phyloP scores from a whole-genome alignment of 345 rosid genomes.

The Laguncularia racemosa region DNA sequence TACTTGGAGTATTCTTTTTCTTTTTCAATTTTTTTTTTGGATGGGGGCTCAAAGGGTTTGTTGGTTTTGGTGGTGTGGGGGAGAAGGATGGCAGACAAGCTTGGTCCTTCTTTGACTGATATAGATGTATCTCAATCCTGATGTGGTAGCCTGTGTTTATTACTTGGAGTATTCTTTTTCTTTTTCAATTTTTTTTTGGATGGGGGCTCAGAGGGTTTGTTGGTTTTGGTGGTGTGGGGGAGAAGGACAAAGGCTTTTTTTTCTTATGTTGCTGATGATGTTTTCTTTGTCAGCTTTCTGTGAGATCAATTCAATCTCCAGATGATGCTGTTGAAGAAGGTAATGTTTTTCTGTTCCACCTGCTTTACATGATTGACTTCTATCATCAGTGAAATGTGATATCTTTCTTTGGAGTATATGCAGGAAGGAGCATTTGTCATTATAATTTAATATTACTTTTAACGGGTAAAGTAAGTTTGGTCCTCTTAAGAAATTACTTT shows the following conservation, averaged over 20 bases:
- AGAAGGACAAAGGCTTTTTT: background rate
- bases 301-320: conserved; percentile 47
- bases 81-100: conserved; percentile 93
- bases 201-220: background rate
- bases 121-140: conserved; percentile 52
- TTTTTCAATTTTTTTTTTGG: background rate
- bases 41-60: background rate
- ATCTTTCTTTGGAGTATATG: no score
- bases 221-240: background rate
- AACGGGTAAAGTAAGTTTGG: no score
- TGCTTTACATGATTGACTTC: conserved; percentile 2
- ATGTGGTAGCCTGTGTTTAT: background rate
- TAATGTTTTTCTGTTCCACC: conserved; percentile 37
- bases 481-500: no score
- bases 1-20: conserved; percentile 5
- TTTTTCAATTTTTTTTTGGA: background rate
- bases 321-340: conserved; percentile 92
- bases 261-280: conserved; percentile 17
- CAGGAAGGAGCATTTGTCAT: no score
- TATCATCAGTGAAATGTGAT: no score
- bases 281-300: conserved; percentile 59
- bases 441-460: no score
- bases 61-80: background rate
- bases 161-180: conserved; percentile 5
- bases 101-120: conserved; percentile 84